Base-by-base conservation (phyloP, 176 grass and related monocot species). In the Juncus effusus region DNA sequence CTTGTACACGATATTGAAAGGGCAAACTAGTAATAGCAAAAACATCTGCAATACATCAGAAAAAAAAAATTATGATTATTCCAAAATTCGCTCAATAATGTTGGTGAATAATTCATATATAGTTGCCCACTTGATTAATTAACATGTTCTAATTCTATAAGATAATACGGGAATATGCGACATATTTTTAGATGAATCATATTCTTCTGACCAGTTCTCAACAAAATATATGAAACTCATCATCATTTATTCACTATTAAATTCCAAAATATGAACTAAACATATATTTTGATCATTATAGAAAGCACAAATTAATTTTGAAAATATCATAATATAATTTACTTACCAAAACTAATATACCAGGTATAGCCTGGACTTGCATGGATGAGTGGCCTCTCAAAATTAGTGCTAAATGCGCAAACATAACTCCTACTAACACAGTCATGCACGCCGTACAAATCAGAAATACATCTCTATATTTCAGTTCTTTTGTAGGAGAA, bases 301-400 rank as follows among this genome's bases (percentile, higher is more conserved):
- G 66, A 40, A 59, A 3, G 9, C 9, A 47, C 44, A 47, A 47
- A 47, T 47, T 47, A 47, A 47, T 47, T 47, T 47, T 6, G 9
- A 47, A 47, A 47, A 6, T 9, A 47, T 1, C 19, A 50, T 13
- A 40, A 35, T 13, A 40, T 8, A 3, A 8, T 51, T 28, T 28
- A 53, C 71, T 77, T 86, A 97, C 93, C 88, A 97, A 60, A 81
- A 96, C 77, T 74, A 92, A 67, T 51, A 82, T 64, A 60, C 93
- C 93, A 6, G 93, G 88, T 61, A 97, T 92, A 67, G 88, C 88
- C 86, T 97, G 93, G 54, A 97, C 82, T 76, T 84, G 66, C 47
- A 74, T 78, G 56, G 85, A 86, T 56, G 93, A 86, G 70, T 92
- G 54, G 19, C 85, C 80, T 76, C 65, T 92, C 40, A 83, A 73